A percentile compares a stretch with the other conserved stretches of the same genome.
phyloP scores from a whole-genome alignment of 257 asterid genomes.

The Nicotiana paniculata region DNA sequence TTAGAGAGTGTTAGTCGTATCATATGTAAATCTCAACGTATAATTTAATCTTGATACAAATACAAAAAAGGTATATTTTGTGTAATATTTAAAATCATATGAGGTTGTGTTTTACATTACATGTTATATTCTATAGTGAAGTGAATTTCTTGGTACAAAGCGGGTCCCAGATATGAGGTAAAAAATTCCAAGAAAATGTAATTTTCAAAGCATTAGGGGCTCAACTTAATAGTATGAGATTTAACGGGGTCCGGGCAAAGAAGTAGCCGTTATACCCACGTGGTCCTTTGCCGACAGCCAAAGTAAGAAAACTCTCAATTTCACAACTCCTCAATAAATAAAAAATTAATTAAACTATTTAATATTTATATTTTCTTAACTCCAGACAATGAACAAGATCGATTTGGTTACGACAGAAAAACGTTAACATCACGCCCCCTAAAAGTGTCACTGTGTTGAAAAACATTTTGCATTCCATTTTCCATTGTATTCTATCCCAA shows the following conservation, averaged over 20 bases:
- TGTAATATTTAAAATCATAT: no score
- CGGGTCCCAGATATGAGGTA: no score
- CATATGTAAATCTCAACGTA: no score
- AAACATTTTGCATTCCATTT: neutral
- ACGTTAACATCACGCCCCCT: neutral
- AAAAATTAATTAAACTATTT: neutral
- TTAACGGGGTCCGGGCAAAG: neutral
- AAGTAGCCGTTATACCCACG: constrained; percentile 6
- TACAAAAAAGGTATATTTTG: no score
- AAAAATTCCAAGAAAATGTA: neutral
- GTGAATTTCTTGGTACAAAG: no score
- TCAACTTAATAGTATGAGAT: neutral
- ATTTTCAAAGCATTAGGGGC: neutral
- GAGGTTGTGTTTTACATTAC: no score
- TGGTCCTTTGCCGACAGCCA: neutral
- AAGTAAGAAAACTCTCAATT: neutral
- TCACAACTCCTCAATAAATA: neutral
- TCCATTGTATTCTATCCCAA: neutral
- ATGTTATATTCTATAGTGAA: no score
- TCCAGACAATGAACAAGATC: neutral
- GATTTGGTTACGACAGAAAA: neutral
- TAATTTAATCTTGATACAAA: no score
- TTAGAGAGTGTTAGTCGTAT: no score
- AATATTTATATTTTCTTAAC: neutral
- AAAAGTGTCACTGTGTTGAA: neutral